Evolutionary conservation across 768 basidiomycete genomes (phyloP).

Genomic region (Mycena amicta): DNA sequence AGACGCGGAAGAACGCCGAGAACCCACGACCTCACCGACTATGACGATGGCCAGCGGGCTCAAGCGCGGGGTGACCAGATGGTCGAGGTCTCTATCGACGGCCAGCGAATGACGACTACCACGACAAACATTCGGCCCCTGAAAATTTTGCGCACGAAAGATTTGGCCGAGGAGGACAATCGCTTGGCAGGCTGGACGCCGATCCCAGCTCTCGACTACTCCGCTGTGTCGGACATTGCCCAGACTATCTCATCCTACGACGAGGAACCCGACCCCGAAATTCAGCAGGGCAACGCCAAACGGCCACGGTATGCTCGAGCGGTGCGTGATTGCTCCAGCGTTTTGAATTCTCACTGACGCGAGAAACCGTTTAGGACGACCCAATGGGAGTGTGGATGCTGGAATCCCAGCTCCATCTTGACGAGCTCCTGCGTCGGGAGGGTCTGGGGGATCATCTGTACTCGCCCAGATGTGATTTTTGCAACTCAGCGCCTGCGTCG

Average conservation of each 20-base stretch:
- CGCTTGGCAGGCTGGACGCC: background rate
- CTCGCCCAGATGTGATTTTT: background rate
- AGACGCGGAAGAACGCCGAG: too few relatives aligned
- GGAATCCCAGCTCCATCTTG: background rate
- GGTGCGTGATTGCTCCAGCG: background rate
- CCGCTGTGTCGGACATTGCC: background rate
- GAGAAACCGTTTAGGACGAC: background rate
- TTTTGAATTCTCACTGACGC: background rate
- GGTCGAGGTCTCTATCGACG: background rate
- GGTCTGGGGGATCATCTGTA: conserved; percentile 1
- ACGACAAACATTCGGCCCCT: background rate
- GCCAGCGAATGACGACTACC: background rate
- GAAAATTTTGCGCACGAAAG: background rate
- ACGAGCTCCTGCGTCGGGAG: background rate
- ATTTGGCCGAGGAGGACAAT: background rate
- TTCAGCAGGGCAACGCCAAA: background rate
- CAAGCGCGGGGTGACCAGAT: too few relatives aligned
- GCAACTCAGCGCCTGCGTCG: background rate
- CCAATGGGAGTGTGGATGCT: background rate
- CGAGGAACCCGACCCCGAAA: background rate
- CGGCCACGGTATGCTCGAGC: background rate
- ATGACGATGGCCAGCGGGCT: too few relatives aligned
- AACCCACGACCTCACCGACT: too few relatives aligned
- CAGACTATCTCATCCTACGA: background rate
- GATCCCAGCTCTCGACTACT: background rate